Evolutionary conservation across 202 grass and related monocot species (phyloP).

Genomic region (Musa balbisiana): DNA sequence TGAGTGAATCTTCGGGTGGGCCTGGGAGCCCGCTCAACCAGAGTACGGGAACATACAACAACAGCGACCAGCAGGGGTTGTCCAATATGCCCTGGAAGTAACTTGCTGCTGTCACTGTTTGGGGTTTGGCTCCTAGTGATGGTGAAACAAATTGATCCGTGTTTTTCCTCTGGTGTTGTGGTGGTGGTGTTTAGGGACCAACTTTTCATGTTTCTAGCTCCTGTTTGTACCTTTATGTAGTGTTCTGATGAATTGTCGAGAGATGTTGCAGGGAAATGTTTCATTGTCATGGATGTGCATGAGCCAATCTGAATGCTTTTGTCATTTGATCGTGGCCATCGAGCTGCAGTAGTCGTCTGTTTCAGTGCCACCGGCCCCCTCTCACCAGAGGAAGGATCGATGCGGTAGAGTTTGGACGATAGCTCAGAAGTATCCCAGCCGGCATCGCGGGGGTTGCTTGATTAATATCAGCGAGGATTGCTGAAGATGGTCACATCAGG

Average conservation of each 20-base stretch:
- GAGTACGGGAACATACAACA: conserved; percentile 7
- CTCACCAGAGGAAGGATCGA: no score
- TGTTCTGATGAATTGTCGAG: neutral
- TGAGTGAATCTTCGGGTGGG: conserved; percentile 22
- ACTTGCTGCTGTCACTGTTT: neutral
- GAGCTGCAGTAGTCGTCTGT: no score
- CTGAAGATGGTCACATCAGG: no score
- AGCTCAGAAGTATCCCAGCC: no score
- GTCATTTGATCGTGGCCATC: no score
- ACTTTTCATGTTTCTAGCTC: neutral
- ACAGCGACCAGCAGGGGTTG: conserved; percentile 16
- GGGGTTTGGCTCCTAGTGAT: neutral
- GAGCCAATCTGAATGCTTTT: no score
- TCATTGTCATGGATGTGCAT: no score
- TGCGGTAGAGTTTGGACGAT: no score
- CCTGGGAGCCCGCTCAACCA: conserved; percentile 24
- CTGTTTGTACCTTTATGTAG: neutral
- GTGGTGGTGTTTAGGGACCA: neutral
- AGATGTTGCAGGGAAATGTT: no score
- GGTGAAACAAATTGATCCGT: neutral
- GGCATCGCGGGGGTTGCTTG: no score
- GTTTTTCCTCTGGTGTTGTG: neutral
- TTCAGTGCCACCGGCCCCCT: no score
- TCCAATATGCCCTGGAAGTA: conserved; percentile 21
- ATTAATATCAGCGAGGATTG: no score